Evolutionary conservation across 2,329 filamentous ascomycete genomes (phyloP).

Genomic region (Cryphonectria radicalis): DNA sequence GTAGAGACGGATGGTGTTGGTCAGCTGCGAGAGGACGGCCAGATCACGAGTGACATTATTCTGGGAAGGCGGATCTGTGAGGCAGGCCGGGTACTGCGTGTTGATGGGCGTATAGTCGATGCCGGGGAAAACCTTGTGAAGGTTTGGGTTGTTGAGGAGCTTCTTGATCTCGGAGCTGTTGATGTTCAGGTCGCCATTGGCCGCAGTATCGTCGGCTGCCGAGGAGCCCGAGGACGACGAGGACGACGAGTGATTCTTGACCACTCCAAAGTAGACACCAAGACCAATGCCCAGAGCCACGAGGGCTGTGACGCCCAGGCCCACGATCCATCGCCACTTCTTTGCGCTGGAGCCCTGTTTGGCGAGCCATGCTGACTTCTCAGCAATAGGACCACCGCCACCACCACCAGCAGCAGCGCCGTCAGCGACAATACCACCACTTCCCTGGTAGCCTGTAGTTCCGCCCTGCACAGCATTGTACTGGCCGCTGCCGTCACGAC

Average conservation of each 20-base stretch:
- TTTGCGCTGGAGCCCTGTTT: conserved; percentile 63
- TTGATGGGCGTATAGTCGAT: conserved; percentile 95
- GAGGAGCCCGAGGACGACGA: conserved; percentile 47
- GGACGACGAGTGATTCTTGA: conserved; percentile 55
- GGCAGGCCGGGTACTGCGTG: conserved; percentile 84
- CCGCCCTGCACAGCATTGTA: conserved; percentile 59
- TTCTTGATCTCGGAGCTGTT: conserved; percentile 79
- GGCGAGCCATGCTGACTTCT: conserved; percentile 70
- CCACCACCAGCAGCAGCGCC: conserved; percentile 11
- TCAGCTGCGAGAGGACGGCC: conserved; percentile 87
- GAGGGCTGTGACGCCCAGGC: conserved; percentile 64
- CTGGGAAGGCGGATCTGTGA: conserved; percentile 78
- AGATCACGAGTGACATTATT: conserved; percentile 94
- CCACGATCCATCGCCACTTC: conserved; percentile 73
- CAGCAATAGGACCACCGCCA: conserved; percentile 38
- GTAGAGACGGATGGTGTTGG: conserved; percentile 85
- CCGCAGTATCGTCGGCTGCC: conserved; percentile 61
- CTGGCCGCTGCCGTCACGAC: conserved; percentile 45
- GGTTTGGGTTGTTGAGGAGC: conserved; percentile 76
- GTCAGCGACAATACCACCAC: conserved; percentile 32
- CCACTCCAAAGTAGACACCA: conserved; percentile 73
- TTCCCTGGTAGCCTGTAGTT: conserved; percentile 37
- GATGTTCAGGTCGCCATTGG: conserved; percentile 73
- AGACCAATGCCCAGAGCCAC: conserved; percentile 74
- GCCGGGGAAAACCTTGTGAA: conserved; percentile 93